phyloP scores from a whole-genome alignment of 768 basidiomycete genomes.

The Floccularia luteovirens region DNA sequence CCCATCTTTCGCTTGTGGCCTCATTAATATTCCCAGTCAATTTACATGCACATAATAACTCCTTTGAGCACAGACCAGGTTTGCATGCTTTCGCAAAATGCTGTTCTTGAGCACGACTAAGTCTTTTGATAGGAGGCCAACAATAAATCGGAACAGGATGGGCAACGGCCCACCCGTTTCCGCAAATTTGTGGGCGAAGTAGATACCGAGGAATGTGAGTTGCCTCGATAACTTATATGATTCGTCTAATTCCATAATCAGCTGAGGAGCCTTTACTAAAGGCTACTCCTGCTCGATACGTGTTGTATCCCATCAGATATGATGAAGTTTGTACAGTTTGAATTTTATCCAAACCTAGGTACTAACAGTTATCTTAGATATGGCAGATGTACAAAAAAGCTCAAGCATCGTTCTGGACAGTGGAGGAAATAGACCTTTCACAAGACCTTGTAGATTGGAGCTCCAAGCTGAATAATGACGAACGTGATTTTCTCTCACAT shows the following conservation, averaged over 20 bases:
- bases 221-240: conserved; percentile 4
- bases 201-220: background rate
- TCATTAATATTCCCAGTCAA: background rate
- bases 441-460: conserved; percentile 90
- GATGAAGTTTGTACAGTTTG: conserved; percentile 56
- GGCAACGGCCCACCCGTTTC: background rate
- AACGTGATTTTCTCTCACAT: conserved; percentile 89
- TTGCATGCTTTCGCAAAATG: background rate
- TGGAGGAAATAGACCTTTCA: conserved; percentile 92
- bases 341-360: background rate
- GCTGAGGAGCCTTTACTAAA: conserved; percentile 81
- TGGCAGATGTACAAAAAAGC: conserved; percentile 99
- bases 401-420: conserved; percentile 93
- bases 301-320: conserved; percentile 93
- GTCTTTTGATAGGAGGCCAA: background rate
- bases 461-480: conserved; percentile 74
- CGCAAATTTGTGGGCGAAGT: background rate
- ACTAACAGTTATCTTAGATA: conserved; percentile 46
- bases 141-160: background rate
- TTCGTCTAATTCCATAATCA: conserved; percentile 15
- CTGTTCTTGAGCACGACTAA: background rate
- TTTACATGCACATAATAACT: background rate
- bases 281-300: conserved; percentile 77
- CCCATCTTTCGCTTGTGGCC: background rate
- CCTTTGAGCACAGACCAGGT: background rate